phyloP scores from a whole-genome alignment of 805 yeast species.

The Candida chilensis region DNA sequence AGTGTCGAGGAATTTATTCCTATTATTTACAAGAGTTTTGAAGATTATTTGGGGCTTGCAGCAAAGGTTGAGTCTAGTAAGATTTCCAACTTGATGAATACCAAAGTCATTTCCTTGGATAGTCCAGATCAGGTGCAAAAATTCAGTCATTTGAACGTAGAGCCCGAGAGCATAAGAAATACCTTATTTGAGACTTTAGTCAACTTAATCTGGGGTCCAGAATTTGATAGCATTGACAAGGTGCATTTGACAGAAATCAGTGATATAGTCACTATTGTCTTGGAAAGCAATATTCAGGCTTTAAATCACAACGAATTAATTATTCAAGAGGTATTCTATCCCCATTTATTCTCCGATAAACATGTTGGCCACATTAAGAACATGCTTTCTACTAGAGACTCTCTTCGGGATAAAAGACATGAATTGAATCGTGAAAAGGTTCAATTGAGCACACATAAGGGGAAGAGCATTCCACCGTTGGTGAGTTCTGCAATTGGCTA shows the following conservation, averaged over 20 bases:
- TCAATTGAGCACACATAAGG: constrained; percentile 16
- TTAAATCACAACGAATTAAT: too few species aligned
- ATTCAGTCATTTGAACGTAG: constrained; percentile 16
- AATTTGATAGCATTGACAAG: constrained; percentile 9
- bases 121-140: too few species aligned
- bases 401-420: constrained; percentile 6
- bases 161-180: constrained; percentile 13
- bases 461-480: constrained; percentile 15
- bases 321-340: constrained; percentile 20
- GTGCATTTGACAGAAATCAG: constrained; percentile 13
- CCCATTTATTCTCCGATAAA: constrained; percentile 20
- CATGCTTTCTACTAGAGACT: constrained; percentile 5
- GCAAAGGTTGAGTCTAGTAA: constrained; percentile 5
- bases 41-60: constrained; percentile 7
- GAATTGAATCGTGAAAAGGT: constrained; percentile 7
- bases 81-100: constrained; percentile 10
- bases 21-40: constrained; percentile 9
- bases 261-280: constrained; percentile 20
- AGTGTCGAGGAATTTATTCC: constrained; percentile 13
- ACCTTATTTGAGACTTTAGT: constrained; percentile 22
- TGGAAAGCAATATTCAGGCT: constrained; percentile 18
- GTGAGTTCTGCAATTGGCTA: constrained; percentile 13
- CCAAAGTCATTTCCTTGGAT: too few species aligned
- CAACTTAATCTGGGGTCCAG: constrained; percentile 16
- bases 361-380: neutral